These are phyloP conservation scores for Akanthomyces lecanii DNA, from an alignment of 2,329 filamentous ascomycete species.

Conservation along the genomic window DNA sequence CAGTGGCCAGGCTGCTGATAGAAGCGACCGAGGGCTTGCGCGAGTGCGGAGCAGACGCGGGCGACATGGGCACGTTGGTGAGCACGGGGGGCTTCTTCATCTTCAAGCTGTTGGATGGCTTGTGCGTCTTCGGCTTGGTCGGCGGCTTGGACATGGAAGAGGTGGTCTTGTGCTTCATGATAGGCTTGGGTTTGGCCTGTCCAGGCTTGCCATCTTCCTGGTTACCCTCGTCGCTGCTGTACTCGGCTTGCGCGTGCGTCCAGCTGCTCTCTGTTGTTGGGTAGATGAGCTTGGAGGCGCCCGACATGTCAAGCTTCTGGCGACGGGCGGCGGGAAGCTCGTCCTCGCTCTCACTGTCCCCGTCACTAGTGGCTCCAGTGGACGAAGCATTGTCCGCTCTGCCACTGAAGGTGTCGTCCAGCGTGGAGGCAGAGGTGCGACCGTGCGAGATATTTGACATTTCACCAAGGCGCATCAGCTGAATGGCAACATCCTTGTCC, in stretches of 20 bases:
- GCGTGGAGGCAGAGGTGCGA: slow-evolving; percentile 85
- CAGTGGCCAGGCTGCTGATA: slow-evolving; percentile 41
- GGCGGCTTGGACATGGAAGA: slow-evolving; percentile 29
- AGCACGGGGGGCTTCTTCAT: slow-evolving; percentile 46
- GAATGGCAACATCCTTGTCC: slow-evolving; percentile 86
- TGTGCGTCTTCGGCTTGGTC: slow-evolving; percentile 43
- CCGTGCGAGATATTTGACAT: slow-evolving; percentile 91
- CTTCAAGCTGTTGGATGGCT: slow-evolving; percentile 38
- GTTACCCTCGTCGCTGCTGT: slow-evolving; percentile 33
- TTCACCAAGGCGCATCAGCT: slow-evolving; percentile 92
- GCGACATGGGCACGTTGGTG: slow-evolving; percentile 51
- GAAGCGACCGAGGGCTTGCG: slow-evolving; percentile 74
- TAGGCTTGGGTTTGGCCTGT: slow-evolving; percentile 38
- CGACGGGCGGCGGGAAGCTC: slow-evolving; percentile 57
- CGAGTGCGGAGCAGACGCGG: slow-evolving; percentile 64
- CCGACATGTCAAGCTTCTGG: slow-evolving; percentile 49
- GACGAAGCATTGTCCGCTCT: slow-evolving; percentile 81
- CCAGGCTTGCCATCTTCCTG: slow-evolving; percentile 33
- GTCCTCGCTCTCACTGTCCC: slow-evolving; percentile 62
- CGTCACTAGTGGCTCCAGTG: slow-evolving; percentile 77
- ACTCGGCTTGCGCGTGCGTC: slow-evolving; percentile 39
- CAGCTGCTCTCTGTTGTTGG: slow-evolving; percentile 52
- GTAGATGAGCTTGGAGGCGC: slow-evolving; percentile 43
- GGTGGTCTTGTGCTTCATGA: slow-evolving; percentile 38
- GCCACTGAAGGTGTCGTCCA: slow-evolving; percentile 91